Evolutionary conservation across 2,329 filamentous ascomycete species (phyloP).

Genomic region (Bipolaris victoriae): DNA sequence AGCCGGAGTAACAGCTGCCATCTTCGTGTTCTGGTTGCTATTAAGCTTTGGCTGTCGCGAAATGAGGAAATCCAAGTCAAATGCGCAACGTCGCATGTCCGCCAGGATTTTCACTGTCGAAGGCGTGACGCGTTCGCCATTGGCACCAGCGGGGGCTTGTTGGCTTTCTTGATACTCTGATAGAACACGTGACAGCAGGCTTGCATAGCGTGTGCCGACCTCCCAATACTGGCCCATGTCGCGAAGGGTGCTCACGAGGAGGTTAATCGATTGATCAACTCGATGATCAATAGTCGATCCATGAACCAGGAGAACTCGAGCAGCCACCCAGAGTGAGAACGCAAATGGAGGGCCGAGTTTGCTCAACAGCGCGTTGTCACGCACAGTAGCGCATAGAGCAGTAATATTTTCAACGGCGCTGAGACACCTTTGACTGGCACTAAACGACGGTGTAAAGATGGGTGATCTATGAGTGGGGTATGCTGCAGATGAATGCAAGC

Average conservation of each 20-base stretch:
- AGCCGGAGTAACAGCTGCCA: constrained; percentile 58
- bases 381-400: constrained; percentile 77
- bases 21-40: constrained; percentile 41
- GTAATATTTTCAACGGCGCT: constrained; percentile 74
- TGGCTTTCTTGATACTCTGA: constrained; percentile 85
- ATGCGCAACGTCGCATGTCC: constrained; percentile 89
- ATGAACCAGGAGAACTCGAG: constrained; percentile 84
- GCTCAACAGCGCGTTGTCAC: constrained; percentile 72
- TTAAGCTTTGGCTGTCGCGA: constrained; percentile 70
- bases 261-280: constrained; percentile 76
- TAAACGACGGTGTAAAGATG: constrained; percentile 88
- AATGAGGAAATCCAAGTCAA: constrained; percentile 88
- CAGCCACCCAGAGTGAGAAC: constrained; percentile 91
- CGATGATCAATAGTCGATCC: constrained; percentile 88
- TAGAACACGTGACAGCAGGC: constrained; percentile 79
- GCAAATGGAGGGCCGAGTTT: constrained; percentile 90
- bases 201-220: constrained; percentile 81
- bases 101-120: constrained; percentile 85
- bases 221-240: constrained; percentile 86
- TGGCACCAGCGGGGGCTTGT: constrained; percentile 59
- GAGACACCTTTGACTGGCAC: constrained; percentile 81
- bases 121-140: constrained; percentile 76
- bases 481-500: constrained; percentile 87
- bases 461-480: constrained; percentile 88
- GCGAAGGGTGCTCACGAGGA: constrained; percentile 81